These are phyloP conservation scores for Fraxinus dipetala DNA, from an alignment of 305 asterid species.

Conservation along the genomic window DNA sequence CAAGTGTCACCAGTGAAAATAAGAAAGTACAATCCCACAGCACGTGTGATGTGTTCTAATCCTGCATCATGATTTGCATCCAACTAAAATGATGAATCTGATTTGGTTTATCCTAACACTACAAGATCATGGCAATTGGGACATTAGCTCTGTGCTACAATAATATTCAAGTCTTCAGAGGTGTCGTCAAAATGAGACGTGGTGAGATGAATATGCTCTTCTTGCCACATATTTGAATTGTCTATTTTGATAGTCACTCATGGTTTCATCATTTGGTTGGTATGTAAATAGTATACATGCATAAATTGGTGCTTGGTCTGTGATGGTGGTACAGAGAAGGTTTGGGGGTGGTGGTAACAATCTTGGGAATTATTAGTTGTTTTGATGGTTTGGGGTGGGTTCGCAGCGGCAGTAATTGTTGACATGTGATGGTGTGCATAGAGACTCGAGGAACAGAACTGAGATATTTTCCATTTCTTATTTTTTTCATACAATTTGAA, in stretches of 20 bases:
- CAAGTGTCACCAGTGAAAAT: background rate
- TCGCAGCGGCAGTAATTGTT: background rate
- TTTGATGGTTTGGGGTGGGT: background rate
- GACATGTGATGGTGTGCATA: background rate
- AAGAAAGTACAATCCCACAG: background rate
- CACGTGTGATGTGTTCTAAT: background rate
- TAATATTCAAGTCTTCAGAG: constrained; percentile 12
- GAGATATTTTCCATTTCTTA: background rate
- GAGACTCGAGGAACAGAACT: background rate
- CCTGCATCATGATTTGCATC: background rate
- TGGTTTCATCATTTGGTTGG: background rate
- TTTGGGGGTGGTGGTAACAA: background rate
- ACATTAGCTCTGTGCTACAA: background rate
- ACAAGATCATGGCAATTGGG: constrained; percentile 12
- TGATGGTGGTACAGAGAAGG: background rate
- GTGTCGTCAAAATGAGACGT: constrained; percentile 53
- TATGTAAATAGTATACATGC: background rate
- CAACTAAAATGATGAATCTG: background rate
- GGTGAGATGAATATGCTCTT: constrained; percentile 30
- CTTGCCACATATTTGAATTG: background rate
- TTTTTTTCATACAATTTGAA: background rate
- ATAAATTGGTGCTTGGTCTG: background rate
- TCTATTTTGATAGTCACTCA: constrained; percentile 9
- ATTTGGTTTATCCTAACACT: constrained; percentile 6
- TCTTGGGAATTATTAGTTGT: background rate